Base-by-base conservation (phyloP, 1,284 basidiomycete genomes). In the Leccinum griseonigrum region DNA sequence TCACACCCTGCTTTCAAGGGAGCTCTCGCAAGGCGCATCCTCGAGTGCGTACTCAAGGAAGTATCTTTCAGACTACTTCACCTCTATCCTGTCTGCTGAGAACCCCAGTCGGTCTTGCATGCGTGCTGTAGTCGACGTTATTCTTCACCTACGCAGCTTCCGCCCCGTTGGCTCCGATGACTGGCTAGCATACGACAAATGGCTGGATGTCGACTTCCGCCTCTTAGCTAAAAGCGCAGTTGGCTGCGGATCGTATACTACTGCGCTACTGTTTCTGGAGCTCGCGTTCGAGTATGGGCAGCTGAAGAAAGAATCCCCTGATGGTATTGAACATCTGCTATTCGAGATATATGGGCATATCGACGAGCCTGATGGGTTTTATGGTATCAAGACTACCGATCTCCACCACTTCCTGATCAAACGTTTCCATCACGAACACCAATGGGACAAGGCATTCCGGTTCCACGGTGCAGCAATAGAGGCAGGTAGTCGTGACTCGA, bases 361-460 rank as follows among this genome's bases (percentile, higher is more conserved):
- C 61, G 95, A 97, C 70, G 97, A 99, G 70, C 96, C 96, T 0
- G 97, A 99, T 69, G 95, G 97, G 1, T 99, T 99, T 74, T 99
- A 99, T 74, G 95, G 94, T 2, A 94, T 98, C 64, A 83, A 88
- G 64, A 84, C 87, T n/a, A 74, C 79, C 26, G 86, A 98, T 69
- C 82, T 93, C 13, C 83, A 85, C 31, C 83, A 86, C 50, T 90
- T 95, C 61, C 81, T 98, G 38, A 81, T 95, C 51, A 90, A 87
- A 64, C 86, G 94, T 3, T 89, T 97, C 62, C 91, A 94, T 67
- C 97, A 99, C 68, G 97, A 99, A 74, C 84, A 87, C 11, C 89
- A 95, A 69, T 97, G 95, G 90, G 87, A 91, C 43, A 91, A 91
- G 68, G 94, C 95, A 0, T 94, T 99, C 68, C 86, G 85, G 46